These are phyloP conservation scores for Nemania abortiva DNA, from an alignment of 2,329 filamentous ascomycete genomes.

Conservation along the genomic window DNA sequence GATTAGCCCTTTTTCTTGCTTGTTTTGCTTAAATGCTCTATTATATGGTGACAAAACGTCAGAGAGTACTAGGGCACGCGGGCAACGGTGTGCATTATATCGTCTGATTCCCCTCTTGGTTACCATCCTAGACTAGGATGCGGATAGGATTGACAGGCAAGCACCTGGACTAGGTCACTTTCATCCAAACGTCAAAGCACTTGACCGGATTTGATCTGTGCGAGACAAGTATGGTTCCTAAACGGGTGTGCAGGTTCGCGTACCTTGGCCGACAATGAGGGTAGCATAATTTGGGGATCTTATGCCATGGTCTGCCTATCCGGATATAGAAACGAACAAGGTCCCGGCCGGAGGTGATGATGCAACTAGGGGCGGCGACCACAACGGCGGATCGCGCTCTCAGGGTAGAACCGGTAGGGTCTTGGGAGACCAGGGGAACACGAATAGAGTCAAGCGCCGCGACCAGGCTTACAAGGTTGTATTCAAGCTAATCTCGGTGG, in stretches of 20 bases:
- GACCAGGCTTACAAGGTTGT: conserved; percentile 44
- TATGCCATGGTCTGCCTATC: conserved; percentile 64
- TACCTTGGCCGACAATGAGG: conserved; percentile 62
- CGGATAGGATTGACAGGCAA: conserved; percentile 55
- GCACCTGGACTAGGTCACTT: conserved; percentile 57
- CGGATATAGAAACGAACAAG: conserved; percentile 64
- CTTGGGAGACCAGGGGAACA: conserved; percentile 51
- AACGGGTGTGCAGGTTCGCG: conserved; percentile 57
- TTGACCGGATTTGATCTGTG: conserved; percentile 61
- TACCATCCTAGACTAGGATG: conserved; percentile 50
- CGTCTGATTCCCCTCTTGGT: conserved; percentile 60
- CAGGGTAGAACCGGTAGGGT: conserved; percentile 53
- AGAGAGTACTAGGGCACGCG: conserved; percentile 51
- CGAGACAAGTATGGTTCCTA: conserved; percentile 63
- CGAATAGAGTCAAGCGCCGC: conserved; percentile 52
- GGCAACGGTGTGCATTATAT: conserved; percentile 60
- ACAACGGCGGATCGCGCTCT: conserved; percentile 50
- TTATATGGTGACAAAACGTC: conserved; percentile 54
- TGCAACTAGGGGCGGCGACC: conserved; percentile 55
- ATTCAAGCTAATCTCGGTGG: conserved; percentile 42
- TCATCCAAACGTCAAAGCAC: conserved; percentile 61
- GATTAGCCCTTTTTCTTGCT: conserved; percentile 52
- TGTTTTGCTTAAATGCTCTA: conserved; percentile 52
- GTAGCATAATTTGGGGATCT: conserved; percentile 71
- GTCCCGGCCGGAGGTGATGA: conserved; percentile 56